Percentiles rank a stretch among this genome's conserved stretches.
phyloP scores from a whole-genome alignment of 2,329 filamentous ascomycete species.

The Zarea fungicola region DNA sequence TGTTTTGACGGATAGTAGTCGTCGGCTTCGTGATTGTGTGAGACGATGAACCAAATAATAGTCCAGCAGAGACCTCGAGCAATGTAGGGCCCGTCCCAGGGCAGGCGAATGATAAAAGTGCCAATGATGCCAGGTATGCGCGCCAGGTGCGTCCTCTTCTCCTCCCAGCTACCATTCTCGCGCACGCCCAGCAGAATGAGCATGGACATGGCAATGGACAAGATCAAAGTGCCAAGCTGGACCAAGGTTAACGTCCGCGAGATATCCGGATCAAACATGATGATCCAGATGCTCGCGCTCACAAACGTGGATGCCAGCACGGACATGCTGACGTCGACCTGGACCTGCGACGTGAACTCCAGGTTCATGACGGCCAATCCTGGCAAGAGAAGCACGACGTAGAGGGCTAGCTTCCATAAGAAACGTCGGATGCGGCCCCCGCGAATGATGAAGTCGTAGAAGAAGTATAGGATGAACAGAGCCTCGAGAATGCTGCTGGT shows the following conservation, averaged over 20 bases:
- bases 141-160: background rate
- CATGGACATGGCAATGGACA: background rate
- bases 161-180: conserved; percentile 4
- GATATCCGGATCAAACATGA: conserved; percentile 5
- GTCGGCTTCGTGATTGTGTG: background rate
- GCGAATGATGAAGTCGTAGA: conserved; percentile 1
- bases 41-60: background rate
- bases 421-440: conserved; percentile 1
- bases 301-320: conserved; percentile 2
- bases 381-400: background rate
- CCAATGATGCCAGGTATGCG: conserved; percentile 2
- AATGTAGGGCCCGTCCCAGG: conserved; percentile 4
- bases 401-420: conserved; percentile 5
- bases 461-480: background rate
- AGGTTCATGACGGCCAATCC: conserved; percentile 3
- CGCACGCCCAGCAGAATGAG: background rate
- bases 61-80: background rate
- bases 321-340: conserved; percentile 1
- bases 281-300: conserved; percentile 4
- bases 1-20: conserved; percentile 2
- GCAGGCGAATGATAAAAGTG: background rate
- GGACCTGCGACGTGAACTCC: conserved; percentile 7
- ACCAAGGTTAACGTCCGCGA: conserved; percentile 1
- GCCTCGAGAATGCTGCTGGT: conserved; percentile 1
- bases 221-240: background rate